Base-by-base conservation (phyloP, 805 yeast species). In the Schwanniomyces vanrijiae region DNA sequence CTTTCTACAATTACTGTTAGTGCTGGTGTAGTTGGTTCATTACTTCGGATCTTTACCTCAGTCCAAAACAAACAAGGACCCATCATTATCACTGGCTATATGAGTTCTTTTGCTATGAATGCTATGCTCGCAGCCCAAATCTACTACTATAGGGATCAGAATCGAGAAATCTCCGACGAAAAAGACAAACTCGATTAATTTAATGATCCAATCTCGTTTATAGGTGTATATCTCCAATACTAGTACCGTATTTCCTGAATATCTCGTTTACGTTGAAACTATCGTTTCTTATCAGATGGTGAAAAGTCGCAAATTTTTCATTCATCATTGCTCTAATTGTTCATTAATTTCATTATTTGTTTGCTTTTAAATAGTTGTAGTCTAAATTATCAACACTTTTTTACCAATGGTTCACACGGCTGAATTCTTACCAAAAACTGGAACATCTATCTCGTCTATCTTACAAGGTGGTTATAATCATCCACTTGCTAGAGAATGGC, bases 401-500 rank as follows among this genome's bases (percentile, higher is more conserved):
- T 31, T 31, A 31, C 4, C 16, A 28, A 81, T 78, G 83, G 71
- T 72, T 42, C 96, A 88, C 63, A 72, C 73, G 37, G 95, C 96
- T 5, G 83, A 86, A 60, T 90, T 78, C 59, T 70, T 86, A 44
- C 80, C 81, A 14, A 68, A 74, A 1, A 72, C 76, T 20, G 80
- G 79, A 28, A 81, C 91, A 0, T 73, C 77, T 31, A 80, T 89
- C 51, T 77, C 90, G 11, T 87, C 96, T 5, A 72, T 94, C 37
- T 75, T 94, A 37, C 92, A 94, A 51, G 97, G 98, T 49, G 97
- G 98, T 3, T 94, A 91, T 69, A 88, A 88, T 66, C 96, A 91
- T 60, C 95, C 97, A 1, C 75, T 92, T 39, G 61, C 89, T 18
- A 80, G 99, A 58, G 84, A 80, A 63, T 94, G 99, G 99, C 99